Evolutionary conservation across 225 moss, liverwort and hornwort species (phyloP).

Genomic region (Sphagnum tenellum): DNA sequence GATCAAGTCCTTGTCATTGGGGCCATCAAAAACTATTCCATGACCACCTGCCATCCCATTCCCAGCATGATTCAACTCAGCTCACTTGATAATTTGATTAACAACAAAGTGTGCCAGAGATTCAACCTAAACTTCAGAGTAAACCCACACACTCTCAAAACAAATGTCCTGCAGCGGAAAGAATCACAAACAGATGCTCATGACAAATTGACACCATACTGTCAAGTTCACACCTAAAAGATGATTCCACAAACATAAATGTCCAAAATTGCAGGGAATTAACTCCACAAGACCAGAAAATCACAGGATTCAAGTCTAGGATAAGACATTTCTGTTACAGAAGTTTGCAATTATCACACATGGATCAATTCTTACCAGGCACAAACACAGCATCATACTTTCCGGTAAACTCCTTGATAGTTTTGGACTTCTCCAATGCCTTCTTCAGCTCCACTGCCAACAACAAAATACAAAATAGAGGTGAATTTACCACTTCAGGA

Average conservation of each 20-base stretch:
- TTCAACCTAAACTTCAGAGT: no score
- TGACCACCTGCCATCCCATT: conserved; percentile 60
- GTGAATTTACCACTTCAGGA: no score
- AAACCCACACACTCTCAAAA: no score
- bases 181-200: not conserved
- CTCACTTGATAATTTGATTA: not conserved
- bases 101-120: not conserved
- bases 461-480: not conserved
- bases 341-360: not conserved
- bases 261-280: not conserved
- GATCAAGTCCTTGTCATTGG: conserved; percentile 22
- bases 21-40: conserved; percentile 50
- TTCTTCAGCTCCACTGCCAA: conserved; percentile 50
- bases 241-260: not conserved
- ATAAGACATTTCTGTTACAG: no score
- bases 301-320: no score
- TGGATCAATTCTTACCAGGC: conserved; percentile 36
- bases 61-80: not conserved
- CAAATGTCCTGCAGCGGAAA: no score
- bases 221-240: no score
- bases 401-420: conserved; percentile 43
- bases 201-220: no score
- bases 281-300: no score
- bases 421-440: conserved; percentile 39
- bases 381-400: conserved; percentile 55